A percentile compares a stretch with the other conserved stretches of the same genome.
These are phyloP conservation scores for Rubus parviflorus DNA, from an alignment of 306 rosid genomes.

Conservation along the genomic window DNA sequence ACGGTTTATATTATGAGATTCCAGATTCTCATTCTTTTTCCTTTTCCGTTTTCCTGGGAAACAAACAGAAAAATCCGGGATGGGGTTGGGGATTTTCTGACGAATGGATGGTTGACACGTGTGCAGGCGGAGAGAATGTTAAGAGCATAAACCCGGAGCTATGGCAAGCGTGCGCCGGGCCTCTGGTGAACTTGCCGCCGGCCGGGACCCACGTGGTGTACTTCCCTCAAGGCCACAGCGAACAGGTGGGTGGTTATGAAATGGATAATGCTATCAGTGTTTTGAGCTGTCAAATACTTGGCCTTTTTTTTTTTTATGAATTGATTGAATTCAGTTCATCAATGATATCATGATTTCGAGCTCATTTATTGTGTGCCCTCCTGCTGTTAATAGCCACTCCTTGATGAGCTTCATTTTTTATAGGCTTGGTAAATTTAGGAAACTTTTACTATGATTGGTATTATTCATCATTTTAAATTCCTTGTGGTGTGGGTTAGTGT, in stretches of 20 bases:
- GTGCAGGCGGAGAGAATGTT: constrained; percentile 47
- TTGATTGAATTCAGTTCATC: neutral
- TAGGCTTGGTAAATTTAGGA: neutral
- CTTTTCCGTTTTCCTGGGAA: constrained; percentile 21
- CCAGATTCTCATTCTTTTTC: neutral
- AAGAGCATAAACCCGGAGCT: constrained; percentile 77
- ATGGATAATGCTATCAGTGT: neutral
- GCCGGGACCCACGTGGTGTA: constrained; percentile 84
- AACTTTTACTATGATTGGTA: neutral
- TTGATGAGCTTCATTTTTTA: neutral
- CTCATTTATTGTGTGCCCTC: neutral
- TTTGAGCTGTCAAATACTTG: neutral
- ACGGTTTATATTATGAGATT: constrained; percentile 9
- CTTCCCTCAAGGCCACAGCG: constrained; percentile 97
- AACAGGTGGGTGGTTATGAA: constrained; percentile 44
- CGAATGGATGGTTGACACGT: constrained; percentile 25
- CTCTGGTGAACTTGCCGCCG: constrained; percentile 80
- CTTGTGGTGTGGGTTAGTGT: neutral
- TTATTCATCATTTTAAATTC: neutral
- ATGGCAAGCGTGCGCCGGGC: constrained; percentile 99
- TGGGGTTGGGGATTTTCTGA: neutral
- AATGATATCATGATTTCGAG: neutral
- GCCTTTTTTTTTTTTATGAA: neutral
- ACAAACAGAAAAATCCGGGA: constrained; percentile 12
- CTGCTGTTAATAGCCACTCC: neutral